Percentiles rank a stretch among this genome's conserved stretches.
These are phyloP conservation scores for Eucalyptus erythrocorys DNA, from an alignment of 345 rosid species.

Conservation along the genomic window DNA sequence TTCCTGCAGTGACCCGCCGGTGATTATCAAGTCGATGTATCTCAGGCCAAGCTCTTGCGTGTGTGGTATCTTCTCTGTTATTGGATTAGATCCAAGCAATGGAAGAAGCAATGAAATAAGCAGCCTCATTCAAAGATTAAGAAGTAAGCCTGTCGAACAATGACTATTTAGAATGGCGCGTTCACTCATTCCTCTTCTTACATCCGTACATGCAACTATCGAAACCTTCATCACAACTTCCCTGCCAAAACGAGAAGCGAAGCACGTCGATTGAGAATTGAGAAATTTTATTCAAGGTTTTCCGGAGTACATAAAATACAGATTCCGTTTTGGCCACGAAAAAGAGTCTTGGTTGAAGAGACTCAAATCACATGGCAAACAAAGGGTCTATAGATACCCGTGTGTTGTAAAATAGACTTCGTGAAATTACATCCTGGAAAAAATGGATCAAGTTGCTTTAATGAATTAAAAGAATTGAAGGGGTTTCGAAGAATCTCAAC, in stretches of 20 bases:
- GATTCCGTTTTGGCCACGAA: not conserved
- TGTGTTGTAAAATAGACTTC: no score
- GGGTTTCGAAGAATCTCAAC: not conserved
- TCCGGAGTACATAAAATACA: not conserved
- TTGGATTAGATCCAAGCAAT: not conserved
- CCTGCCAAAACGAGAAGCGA: not conserved
- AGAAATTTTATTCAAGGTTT: not conserved
- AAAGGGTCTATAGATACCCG: not conserved
- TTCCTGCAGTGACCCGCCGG: not conserved
- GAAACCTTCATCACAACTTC: not conserved
- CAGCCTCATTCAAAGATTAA: not conserved
- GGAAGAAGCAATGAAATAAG: not conserved
- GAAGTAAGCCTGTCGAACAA: not conserved
- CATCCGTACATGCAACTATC: not conserved
- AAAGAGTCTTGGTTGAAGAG: not conserved
- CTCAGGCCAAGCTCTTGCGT: not conserved
- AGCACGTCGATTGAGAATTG: not conserved
- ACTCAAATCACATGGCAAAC: not conserved
- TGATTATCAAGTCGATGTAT: not conserved
- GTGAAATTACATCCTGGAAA: no score
- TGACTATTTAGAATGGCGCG: not conserved
- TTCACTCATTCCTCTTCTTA: not conserved
- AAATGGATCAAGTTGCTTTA: no score
- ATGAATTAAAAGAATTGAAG: no score
- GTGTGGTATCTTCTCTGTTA: not conserved